Evolutionary conservation across 2,329 filamentous ascomycete species (phyloP), one percentile per base, ranked within the genome.

Genomic region (Penicillium crustosum): DNA sequence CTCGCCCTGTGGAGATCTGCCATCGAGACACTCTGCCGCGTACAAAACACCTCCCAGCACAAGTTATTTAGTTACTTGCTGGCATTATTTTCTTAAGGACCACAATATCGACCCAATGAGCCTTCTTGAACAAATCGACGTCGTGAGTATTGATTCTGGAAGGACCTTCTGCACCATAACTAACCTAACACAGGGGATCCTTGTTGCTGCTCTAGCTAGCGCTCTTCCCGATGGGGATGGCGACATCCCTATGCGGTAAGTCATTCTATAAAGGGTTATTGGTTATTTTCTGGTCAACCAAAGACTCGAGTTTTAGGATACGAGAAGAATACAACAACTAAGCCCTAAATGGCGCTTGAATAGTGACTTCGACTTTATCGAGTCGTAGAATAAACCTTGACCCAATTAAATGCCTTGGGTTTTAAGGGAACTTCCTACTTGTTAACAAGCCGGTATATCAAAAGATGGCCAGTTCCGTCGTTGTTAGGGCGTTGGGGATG

Each of bases 211-310:
- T 17, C 33, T 45, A 21, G 29, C 41, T 36, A 36, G 39, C 3
- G 50, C 50, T 36, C 23, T 33, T 19, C 38, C 38, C 13, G 50
- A 53, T 53, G 9, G 50, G 17, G 50, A 53, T 36, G 50, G 50
- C 17, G 41, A 53, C 17, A 36, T 53, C 10, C 21, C 29, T 47
- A 53, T 53, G 50, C 39, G 27, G 39, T 53, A 53, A 36, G 39
- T 47, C 7, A 35, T 45, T 27, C 10, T 19, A 35, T 25, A 23
- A 23, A 15, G 21, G 10, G 36, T 25, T 19, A 5, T 7, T 27
- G n/a, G n/a, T n/a, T n/a, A n/a, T n/a, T 31, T 35, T 21, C 10
- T 4, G 21, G 19, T 25, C 31, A 7, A 25, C 6, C 27, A 38
- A 19, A 52, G 29, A 19, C 10, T 45, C 6, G 49, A 19, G 13